These are phyloP conservation scores for Lanmaoa rubissima DNA, from an alignment of 768 basidiomycete species.

Conservation along the genomic window DNA sequence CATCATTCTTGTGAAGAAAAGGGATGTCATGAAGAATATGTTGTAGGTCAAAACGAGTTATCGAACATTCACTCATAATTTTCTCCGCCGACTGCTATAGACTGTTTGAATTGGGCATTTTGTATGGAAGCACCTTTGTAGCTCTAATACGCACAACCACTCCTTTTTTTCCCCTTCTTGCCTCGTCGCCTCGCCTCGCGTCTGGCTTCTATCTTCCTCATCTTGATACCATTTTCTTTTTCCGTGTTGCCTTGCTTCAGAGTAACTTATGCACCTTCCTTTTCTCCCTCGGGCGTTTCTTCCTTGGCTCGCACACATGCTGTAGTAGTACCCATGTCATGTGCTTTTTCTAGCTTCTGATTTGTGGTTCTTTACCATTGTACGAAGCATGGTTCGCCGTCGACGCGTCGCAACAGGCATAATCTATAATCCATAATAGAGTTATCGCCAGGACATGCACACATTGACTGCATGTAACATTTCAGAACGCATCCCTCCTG, in stretches of 20 bases:
- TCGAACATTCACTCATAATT: conserved; percentile 12
- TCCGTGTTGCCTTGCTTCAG: background rate
- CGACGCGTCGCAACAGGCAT: background rate
- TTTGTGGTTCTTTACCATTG: background rate
- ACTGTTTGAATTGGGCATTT: conserved; percentile 21
- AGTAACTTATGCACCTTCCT: conserved; percentile 25
- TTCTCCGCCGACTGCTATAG: conserved; percentile 16
- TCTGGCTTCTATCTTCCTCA: background rate
- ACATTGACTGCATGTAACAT: background rate
- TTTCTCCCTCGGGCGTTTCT: conserved; percentile 3
- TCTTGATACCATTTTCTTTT: conserved; percentile 8
- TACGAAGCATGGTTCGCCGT: background rate
- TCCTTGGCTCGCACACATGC: conserved; percentile 19
- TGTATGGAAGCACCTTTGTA: conserved; percentile 25
- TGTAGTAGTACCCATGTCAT: conserved; percentile 29
- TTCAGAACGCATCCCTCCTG: background rate
- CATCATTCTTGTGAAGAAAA: conserved; percentile 6
- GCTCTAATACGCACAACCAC: conserved; percentile 28
- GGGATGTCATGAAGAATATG: conserved; percentile 6
- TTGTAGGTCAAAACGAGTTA: background rate
- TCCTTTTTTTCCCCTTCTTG: conserved; percentile 9
- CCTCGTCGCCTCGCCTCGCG: background rate
- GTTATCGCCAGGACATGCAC: background rate
- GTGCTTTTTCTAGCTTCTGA: conserved; percentile 2
- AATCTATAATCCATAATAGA: no score